Base-by-base conservation (phyloP, 2,329 filamentous ascomycete species). In the Metarhizium guizhouense region DNA sequence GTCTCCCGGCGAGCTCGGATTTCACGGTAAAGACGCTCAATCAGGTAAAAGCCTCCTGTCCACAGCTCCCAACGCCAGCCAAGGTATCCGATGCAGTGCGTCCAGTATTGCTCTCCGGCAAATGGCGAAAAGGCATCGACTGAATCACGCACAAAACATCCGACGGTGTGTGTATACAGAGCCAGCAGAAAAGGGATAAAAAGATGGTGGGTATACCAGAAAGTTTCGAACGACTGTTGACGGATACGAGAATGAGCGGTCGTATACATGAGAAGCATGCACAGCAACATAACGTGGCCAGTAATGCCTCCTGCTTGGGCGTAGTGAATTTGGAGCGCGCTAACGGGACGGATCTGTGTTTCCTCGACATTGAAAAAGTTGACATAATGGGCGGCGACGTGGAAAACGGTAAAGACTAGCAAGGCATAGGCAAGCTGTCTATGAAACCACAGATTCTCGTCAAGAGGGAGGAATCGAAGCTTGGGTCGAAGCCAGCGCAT, bases 151-250 rank as follows among this genome's bases (percentile, higher is more conserved):
- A 99, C 94, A 74, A 99, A 99, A 74, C 94, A 99, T 57, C 91
- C 92, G 7, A 89, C 90, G 1, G 94, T 93, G 71, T 99, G 94
- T 13, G 93, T 97, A 73, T 97, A 99, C 63, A 99, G 84, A 49
- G 83, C 93, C 48, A 99, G 79, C 66, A 97, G 74, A 72, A 99
- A 99, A 2, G 94, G 93, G 58, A 99, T 88, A 67, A 97, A 97
- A n/a, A 99, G 82, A 66, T 99, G 94, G 72, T 99, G 94, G 0
- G 91, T 96, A 74, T 99, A 99, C 94, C 94, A 99, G 70, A 99
- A 99, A 0, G 93, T 95, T 74, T 99, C 94, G 68, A 92, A 99
- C 0, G 90, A 95, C 69, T 99, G 94, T 69, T 97, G 93, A 54
- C 94, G 88, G 61, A 99, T 97, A 62, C 90, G 88, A 64, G 87